phyloP scores from a whole-genome alignment of 1,139 yeast genomes.

The Yamadazyma epiphylla region DNA sequence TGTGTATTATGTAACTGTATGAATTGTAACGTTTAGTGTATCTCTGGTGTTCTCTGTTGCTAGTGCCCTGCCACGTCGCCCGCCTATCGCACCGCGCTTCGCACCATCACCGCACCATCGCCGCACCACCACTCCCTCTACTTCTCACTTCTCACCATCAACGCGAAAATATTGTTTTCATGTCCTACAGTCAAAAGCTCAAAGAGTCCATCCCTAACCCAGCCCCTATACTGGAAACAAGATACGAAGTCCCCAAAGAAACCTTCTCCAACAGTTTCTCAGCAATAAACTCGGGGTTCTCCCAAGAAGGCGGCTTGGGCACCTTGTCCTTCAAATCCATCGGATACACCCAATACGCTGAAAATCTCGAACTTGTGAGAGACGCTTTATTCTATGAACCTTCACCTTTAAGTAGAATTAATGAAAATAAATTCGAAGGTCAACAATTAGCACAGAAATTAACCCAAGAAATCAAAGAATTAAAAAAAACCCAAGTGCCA shows the following conservation, averaged over 20 bases:
- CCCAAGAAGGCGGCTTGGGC: constrained; percentile 42
- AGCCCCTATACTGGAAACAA: constrained; percentile 8
- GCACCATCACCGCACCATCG: no score
- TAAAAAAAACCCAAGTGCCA: background rate
- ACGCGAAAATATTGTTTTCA: background rate
- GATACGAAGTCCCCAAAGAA: constrained; percentile 31
- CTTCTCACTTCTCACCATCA: no score
- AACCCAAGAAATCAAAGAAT: constrained; percentile 13
- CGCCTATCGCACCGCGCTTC: no score
- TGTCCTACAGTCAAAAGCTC: constrained; percentile 11
- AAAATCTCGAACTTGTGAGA: constrained; percentile 32
- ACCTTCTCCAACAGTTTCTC: constrained; percentile 35
- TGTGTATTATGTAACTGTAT: background rate
- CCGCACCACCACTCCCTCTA: no score
- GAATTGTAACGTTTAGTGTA: background rate
- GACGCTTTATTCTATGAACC: constrained; percentile 14
- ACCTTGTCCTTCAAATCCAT: constrained; percentile 43
- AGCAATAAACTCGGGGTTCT: constrained; percentile 41
- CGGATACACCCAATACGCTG: constrained; percentile 35
- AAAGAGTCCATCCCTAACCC: constrained; percentile 3
- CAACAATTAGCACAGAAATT: constrained; percentile 14
- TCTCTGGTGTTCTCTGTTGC: constrained; percentile 1
- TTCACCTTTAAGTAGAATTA: constrained; percentile 18
- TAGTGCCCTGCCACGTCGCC: no score
- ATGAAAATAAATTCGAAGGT: constrained; percentile 17